Conservation (phyloP, 2,329 filamentous ascomycete species). For the Samsoniella hepiali region DNA sequence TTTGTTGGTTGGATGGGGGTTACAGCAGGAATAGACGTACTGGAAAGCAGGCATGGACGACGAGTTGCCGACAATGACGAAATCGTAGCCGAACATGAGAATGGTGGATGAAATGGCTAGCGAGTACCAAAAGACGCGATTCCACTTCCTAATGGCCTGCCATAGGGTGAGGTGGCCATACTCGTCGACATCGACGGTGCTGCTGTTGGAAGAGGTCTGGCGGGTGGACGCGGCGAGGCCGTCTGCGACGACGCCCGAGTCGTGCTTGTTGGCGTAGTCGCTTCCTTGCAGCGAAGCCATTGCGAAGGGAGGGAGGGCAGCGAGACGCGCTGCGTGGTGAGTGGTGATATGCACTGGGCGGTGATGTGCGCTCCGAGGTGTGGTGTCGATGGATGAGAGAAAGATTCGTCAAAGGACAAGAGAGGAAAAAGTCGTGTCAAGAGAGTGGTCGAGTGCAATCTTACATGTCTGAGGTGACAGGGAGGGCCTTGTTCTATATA, state of each 20-base stretch:
- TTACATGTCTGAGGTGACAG: slow-evolving; percentile 3
- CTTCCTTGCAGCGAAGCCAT: neutral
- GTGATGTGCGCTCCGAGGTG: no score
- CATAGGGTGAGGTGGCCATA: slow-evolving; percentile 18
- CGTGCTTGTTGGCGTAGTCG: neutral
- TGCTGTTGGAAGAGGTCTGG: neutral
- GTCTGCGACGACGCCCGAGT: neutral
- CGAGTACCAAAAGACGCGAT: slow-evolving; percentile 26
- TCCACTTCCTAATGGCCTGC: slow-evolving; percentile 27
- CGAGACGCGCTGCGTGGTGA: neutral
- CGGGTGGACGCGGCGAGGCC: neutral
- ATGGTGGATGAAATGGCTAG: slow-evolving; percentile 27
- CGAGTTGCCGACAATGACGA: slow-evolving; percentile 31
- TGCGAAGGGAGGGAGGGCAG: neutral
- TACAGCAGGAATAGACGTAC: slow-evolving; percentile 19
- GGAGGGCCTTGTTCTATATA: slow-evolving; percentile 8
- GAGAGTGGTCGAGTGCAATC: neutral
- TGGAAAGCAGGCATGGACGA: slow-evolving; percentile 32
- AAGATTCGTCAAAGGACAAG: neutral
- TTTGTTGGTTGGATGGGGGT: neutral
- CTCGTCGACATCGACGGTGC: slow-evolving; percentile 8
- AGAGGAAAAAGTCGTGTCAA: neutral
- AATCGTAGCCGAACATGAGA: slow-evolving; percentile 30
- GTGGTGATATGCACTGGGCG: neutral
- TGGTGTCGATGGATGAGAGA: neutral